phyloP scores from a whole-genome alignment of 805 yeast genomes.

The Metahyphopichia silvanorum region DNA sequence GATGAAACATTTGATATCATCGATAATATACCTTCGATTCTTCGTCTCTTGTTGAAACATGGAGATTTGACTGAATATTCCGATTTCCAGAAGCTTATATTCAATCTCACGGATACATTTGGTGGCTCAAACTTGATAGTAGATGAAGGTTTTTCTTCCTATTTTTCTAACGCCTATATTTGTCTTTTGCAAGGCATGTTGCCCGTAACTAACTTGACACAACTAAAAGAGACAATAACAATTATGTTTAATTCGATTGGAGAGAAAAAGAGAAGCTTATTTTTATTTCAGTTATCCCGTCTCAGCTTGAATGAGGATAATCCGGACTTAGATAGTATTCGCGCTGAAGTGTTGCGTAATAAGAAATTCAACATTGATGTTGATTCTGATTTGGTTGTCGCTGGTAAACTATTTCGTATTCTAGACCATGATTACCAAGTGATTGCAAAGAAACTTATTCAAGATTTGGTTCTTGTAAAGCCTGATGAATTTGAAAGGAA shows the following conservation, averaged over 20 bases:
- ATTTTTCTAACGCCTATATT: neutral
- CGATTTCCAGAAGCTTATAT: constrained; percentile 18
- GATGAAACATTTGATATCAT: constrained; percentile 29
- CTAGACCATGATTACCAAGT: constrained; percentile 15
- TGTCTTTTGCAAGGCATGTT: neutral
- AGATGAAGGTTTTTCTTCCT: neutral
- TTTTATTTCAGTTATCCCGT: neutral
- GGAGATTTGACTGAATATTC: constrained; percentile 15
- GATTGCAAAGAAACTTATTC: constrained; percentile 32
- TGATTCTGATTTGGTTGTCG: constrained; percentile 1
- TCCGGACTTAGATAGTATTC: neutral
- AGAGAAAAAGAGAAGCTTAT: neutral
- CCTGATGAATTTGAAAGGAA: constrained; percentile 20
- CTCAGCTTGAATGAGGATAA: neutral
- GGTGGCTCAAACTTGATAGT: constrained; percentile 20
- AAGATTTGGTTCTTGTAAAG: constrained; percentile 24
- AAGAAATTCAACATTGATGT: constrained; percentile 3
- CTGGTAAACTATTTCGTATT: constrained; percentile 6
- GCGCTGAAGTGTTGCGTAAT: too few species aligned
- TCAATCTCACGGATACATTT: constrained; percentile 31
- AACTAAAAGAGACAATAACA: neutral
- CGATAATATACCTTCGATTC: constrained; percentile 25
- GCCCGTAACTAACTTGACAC: too few species aligned
- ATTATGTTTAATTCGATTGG: neutral
- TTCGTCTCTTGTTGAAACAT: constrained; percentile 18